Percentiles rank a stretch among this genome's conserved stretches.
phyloP scores from a whole-genome alignment of 2,329 filamentous ascomycete species.

The Phaeosphaeria sp. region DNA sequence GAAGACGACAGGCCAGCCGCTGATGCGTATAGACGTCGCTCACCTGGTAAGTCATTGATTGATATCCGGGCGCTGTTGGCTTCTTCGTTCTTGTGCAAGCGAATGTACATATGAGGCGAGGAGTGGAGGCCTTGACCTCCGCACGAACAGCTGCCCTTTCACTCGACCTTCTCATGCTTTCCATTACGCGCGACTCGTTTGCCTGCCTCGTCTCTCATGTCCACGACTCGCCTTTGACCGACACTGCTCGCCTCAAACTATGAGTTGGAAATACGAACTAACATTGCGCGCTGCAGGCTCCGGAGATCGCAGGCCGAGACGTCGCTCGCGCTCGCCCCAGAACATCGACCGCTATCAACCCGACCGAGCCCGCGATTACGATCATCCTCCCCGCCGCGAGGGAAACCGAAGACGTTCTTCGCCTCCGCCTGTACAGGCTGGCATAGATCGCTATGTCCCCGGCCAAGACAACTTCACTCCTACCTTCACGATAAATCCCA shows the following conservation, averaged over 20 bases:
- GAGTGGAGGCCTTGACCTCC: not conserved
- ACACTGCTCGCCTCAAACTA: not conserved
- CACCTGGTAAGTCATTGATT: constrained; percentile 65
- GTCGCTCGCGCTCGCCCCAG: constrained; percentile 73
- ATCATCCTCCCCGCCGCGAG: constrained; percentile 63
- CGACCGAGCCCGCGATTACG: constrained; percentile 72
- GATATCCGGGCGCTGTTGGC: not conserved
- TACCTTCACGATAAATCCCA: constrained; percentile 65
- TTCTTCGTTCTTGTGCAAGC: not conserved
- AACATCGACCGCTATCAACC: constrained; percentile 80
- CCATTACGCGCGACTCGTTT: not conserved
- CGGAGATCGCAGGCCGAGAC: constrained; percentile 45
- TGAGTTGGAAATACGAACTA: constrained; percentile 3
- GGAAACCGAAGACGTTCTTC: constrained; percentile 66
- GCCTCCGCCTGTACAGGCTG: constrained; percentile 65
- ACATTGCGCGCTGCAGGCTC: constrained; percentile 20
- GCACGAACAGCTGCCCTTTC: not conserved
- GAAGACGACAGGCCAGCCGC: constrained; percentile 63
- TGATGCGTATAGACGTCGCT: constrained; percentile 63
- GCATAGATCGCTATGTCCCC: constrained; percentile 85
- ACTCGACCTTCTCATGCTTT: not conserved
- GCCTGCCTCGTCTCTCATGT: not conserved
- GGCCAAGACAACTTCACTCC: constrained; percentile 67
- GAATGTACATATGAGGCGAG: not conserved
- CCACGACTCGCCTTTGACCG: not conserved